Evolutionary conservation across 2,329 filamentous ascomycete species (phyloP), one percentile per base, ranked within the genome.

Genomic region (Trichoderma simmonsii): DNA sequence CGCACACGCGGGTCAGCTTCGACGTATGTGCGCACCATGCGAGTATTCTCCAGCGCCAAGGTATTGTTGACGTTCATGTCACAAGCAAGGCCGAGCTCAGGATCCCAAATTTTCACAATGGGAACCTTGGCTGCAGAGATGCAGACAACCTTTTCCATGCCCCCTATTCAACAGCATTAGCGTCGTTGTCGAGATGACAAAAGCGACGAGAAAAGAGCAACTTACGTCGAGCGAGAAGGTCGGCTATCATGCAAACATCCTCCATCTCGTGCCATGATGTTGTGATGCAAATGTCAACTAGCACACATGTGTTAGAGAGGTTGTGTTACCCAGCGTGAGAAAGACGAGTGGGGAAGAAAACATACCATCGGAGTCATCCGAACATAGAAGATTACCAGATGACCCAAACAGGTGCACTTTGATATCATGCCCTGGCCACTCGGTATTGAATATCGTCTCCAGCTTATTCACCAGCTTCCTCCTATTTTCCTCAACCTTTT

Each of bases 31-130:
- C 95, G 93, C 77, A 99, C 96, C 95, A 99, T 97, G 65, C 95
- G 90, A 15, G 96, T 99, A 78, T 99, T 99, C 81, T 98, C 95
- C 73, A 99, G 85, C 4, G 96, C 96, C 68, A 97, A 83, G 0
- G 95, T 96, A 78, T 98, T 99, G 84, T 99, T 99, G 83, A 99
- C 95, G 77, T 99, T 99, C 92, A 99, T 96, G 80, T 99, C 96
- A 81, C 95, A 98, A 18, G 94, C 93, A 65, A 99, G 86, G 75
- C 91, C 86, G 71, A 98, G 86, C 80, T 97, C 94, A 3, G 96
- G 96, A 80, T 99, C 96, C 95, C 96, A 99, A 71, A 97, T 93
- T 85, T 98, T 98, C 76, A 99, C 96, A 78, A 99, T 99, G 4
- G 96, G 95, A 15, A 99, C 96, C 82, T 98, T 98, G 73, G 96